A percentile compares a stretch with the other conserved stretches of the same genome.
phyloP scores from a whole-genome alignment of 1,284 basidiomycete species.

The Amylostereum areolatum region DNA sequence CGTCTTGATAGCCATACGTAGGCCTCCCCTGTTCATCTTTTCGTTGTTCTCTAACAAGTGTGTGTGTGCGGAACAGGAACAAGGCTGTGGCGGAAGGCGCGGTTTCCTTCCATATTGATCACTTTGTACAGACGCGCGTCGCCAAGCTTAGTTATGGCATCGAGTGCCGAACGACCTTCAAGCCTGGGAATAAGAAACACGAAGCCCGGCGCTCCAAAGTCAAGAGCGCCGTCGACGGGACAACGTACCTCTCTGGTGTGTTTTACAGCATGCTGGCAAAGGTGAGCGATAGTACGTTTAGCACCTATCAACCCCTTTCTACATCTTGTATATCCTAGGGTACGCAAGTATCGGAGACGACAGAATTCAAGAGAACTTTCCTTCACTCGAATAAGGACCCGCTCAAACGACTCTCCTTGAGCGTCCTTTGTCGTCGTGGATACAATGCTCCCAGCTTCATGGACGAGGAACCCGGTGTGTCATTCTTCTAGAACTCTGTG shows the following conservation, averaged over 20 bases:
- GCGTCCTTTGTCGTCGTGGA: no score
- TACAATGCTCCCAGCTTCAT: no score
- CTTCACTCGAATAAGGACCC: slow-evolving; percentile 31
- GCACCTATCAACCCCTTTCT: neutral
- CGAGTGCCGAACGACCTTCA: slow-evolving; percentile 8
- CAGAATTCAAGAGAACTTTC: slow-evolving; percentile 14
- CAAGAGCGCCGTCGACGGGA: neutral
- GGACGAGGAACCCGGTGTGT: no score
- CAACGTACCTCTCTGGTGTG: neutral
- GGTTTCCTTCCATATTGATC: slow-evolving; percentile 21
- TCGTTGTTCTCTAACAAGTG: slow-evolving; percentile 26
- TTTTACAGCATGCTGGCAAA: neutral
- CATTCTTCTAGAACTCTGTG: no score
- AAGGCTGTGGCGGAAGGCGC: neutral
- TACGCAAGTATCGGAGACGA: neutral
- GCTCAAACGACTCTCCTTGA: no score
- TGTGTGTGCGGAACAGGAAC: slow-evolving; percentile 19
- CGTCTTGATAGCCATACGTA: neutral
- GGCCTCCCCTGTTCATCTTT: neutral
- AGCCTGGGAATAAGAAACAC: neutral
- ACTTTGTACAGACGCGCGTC: slow-evolving; percentile 38
- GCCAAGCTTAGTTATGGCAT: slow-evolving; percentile 26
- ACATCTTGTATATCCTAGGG: neutral
- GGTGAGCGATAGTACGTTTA: neutral
- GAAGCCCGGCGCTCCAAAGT: neutral